Evolutionary conservation across 192 early-diverging fungal genomes (phyloP), one percentile per base, ranked within the genome.

Genomic region (Umbelopsis sp.): DNA sequence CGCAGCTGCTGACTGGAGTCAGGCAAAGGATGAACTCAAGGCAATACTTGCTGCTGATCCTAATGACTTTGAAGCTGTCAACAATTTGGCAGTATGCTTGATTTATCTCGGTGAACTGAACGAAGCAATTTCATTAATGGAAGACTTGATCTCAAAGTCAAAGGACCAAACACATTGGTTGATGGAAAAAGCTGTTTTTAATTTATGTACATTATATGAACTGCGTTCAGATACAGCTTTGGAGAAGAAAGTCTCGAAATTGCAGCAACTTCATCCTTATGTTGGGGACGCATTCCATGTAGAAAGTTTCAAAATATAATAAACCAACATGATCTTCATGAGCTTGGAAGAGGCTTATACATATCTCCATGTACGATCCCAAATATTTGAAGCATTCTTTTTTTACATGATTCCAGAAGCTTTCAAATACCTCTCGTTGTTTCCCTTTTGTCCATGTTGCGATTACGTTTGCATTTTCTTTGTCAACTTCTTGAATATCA

Each of bases 121-220:
- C 4, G 24, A 75, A 32, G 76, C 85, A 0, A 81, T 87, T 26
- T 71, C 75, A 34, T 32, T 81, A 20, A 34, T 87, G 11, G 83
- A 87, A 52, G 49, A 53, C 11, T 29, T 84, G 34, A 75, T 62
- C 11, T 32, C 78, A 56, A 62, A 74, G 47, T 66, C 82, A 20
- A 73, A 82, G 22, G 83, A 82, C 4, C 77, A 74, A 8, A 74
- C 83, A 22, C 83, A 83, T 25, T 80, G 83, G 10, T 73, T 80
- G 29, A 80, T 83, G 32, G 83, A 83, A 65, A 75, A 80, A 10
- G 67, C 78, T 14, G 65, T 87, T 16, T 80, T 82, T 67, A 87
- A 87, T 54, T 66, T 87, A 74, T 84, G 83, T 56, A 87, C 82
- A 6, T 74, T 87, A 21, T 84, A 80, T 71, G 85, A 87, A 41